Evolutionary conservation across 78 protist genomes (phyloP).

Genomic region (Dictyostelium brefeldianum): DNA sequence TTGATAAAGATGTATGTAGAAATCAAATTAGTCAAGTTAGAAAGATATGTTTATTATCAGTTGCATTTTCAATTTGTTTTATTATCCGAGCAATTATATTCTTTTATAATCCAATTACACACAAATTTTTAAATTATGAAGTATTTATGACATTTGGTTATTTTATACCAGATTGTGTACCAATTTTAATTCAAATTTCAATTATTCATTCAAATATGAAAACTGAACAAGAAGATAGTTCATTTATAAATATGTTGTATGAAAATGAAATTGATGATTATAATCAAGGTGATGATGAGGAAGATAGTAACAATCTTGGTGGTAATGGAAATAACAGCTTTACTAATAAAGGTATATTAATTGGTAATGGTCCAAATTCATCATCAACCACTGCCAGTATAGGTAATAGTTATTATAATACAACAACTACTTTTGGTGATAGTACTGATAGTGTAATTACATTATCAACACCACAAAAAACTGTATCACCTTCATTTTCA

Average conservation of each 20-base stretch:
- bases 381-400: neutral
- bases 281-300: neutral
- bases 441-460: neutral
- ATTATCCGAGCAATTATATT: slow-evolving; percentile 33
- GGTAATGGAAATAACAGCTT: no score
- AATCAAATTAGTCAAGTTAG: slow-evolving; percentile 49
- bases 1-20: slow-evolving; percentile 65
- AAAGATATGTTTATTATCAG: slow-evolving; percentile 40
- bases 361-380: neutral
- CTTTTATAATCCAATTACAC: slow-evolving; percentile 67
- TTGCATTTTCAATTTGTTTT: slow-evolving; percentile 37
- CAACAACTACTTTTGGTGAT: neutral
- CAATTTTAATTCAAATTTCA: slow-evolving; percentile 34
- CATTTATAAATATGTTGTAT: slow-evolving; percentile 36
- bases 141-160: slow-evolving; percentile 63
- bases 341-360: neutral
- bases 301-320: neutral
- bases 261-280: slow-evolving; percentile 67
- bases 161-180: slow-evolving; percentile 66
- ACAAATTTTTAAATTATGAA: slow-evolving; percentile 42
- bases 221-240: slow-evolving; percentile 42
- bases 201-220: slow-evolving; percentile 57
- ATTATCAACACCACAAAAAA: neutral
- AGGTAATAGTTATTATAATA: neutral
- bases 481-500: neutral